Evolutionary conservation across 805 yeast genomes (phyloP), one percentile per base, ranked within the genome.

Genomic region (Pichia phayaonensis): DNA sequence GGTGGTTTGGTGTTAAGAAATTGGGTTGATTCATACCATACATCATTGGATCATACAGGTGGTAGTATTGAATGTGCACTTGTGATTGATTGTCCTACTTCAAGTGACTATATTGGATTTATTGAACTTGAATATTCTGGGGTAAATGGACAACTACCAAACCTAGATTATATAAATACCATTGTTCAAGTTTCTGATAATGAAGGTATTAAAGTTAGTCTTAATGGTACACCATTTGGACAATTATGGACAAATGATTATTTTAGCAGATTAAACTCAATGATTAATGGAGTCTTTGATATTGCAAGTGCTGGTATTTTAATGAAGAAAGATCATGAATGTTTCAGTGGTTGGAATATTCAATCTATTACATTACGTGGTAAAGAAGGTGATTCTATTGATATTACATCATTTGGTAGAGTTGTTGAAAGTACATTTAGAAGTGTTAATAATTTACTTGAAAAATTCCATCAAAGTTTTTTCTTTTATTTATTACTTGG

Each of bases 21-120:
- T 4, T 94, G 98, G 98, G 97, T 92, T 10, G 88, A 86, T 53
- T 96, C 95, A 0, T 94, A 94, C 65, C 98, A 94, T 61, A 81
- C 87, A 0, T 72, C 84, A 0, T 70, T 94, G 61, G 95, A 89
- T 59, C 72, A 81, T 49, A 90, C 97, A 1, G 97, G 95, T 36
- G 99, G 99, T 0, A 80, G 94, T 0, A 85, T 94, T 40, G 97
- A 94, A 59, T 86, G 94, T 36, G 98, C 97, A 0, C 63, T 94
- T 4, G 83, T 90, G 21, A 59, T 94, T 53, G 98, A 94, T 64
- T 89, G 78, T 61, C 81, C 94, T 3, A 69, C 71, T 8, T 65
- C 67, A 1, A 62, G 64, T 36, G 98, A 90, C 64, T 74, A 79
- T 57, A 79, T 90, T 63, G 87, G 85, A 50, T 80, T 77, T 59